A percentile compares a stretch with the other conserved stretches of the same genome.
Conservation (phyloP, 352 stramenopile species). For the Globisporangium abappressorium region DNA sequence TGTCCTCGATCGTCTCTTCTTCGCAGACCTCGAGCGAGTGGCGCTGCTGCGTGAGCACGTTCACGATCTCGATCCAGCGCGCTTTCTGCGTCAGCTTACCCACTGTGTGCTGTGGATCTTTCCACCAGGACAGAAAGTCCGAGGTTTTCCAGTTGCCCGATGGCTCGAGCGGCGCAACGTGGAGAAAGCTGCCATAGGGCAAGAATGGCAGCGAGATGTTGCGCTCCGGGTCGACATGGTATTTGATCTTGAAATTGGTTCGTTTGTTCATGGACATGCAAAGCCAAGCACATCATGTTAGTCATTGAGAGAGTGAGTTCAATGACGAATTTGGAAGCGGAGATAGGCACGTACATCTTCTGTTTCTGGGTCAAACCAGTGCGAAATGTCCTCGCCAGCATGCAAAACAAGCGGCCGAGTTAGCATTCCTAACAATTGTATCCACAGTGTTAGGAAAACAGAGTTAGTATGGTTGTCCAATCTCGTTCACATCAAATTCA, state of each 20-base stretch:
- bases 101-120: conserved; percentile 69
- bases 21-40: conserved; percentile 82
- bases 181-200: conserved; percentile 82
- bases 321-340: not conserved
- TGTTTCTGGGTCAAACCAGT: conserved; percentile 88
- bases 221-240: conserved; percentile 71
- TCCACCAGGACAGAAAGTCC: conserved; percentile 86
- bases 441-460: not conserved
- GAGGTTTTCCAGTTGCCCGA: conserved; percentile 69
- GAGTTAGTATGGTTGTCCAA: not conserved
- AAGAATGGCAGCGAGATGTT: conserved; percentile 80
- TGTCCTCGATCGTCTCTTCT: conserved; percentile 88
- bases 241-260: conserved; percentile 49
- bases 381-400: conserved; percentile 88
- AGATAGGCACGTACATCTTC: conserved; percentile 40
- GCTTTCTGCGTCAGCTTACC: conserved; percentile 67
- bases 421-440: conserved; percentile 41
- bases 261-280: not conserved
- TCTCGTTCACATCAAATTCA: not conserved
- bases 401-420: conserved; percentile 79
- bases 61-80: conserved; percentile 86
- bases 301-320: not conserved
- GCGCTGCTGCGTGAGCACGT: conserved; percentile 87
- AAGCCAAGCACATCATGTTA: too few species aligned
- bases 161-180: conserved; percentile 83